Percentiles rank a stretch among this genome's conserved stretches.
Conservation (phyloP, 2,329 filamentous ascomycete genomes). For the Alternaria sp. region DNA sequence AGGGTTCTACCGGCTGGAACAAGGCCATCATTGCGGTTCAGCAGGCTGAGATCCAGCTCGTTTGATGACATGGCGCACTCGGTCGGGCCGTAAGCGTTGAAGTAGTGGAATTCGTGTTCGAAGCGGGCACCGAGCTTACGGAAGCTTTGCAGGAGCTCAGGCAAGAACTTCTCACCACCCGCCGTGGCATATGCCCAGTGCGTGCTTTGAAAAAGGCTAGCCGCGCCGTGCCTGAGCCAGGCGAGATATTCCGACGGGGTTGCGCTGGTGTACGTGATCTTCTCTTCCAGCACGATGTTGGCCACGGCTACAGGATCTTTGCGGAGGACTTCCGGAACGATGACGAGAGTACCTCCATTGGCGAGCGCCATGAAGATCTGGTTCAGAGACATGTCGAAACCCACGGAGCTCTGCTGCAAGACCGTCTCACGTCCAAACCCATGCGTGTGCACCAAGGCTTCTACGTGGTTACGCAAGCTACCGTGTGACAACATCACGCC, state of each 20-base stretch:
- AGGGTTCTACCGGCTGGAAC: background rate
- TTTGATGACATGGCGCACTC: slow-evolving; percentile 7
- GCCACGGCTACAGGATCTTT: slow-evolving; percentile 46
- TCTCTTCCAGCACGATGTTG: slow-evolving; percentile 43
- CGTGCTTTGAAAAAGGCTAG: slow-evolving; percentile 17
- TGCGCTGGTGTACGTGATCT: slow-evolving; percentile 48
- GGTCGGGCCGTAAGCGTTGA: slow-evolving; percentile 26
- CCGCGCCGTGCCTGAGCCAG: slow-evolving; percentile 27
- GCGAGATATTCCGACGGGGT: slow-evolving; percentile 52
- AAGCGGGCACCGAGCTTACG: background rate
- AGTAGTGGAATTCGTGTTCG: background rate
- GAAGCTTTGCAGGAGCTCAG: slow-evolving; percentile 9
- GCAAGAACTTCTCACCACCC: slow-evolving; percentile 24
- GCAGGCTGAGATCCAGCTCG: background rate
- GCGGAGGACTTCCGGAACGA: slow-evolving; percentile 41
- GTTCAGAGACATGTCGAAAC: slow-evolving; percentile 51
- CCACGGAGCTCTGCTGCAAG: slow-evolving; percentile 52
- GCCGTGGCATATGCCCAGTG: slow-evolving; percentile 39
- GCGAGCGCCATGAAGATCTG: slow-evolving; percentile 53
- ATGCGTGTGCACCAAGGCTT: slow-evolving; percentile 7
- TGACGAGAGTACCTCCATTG: slow-evolving; percentile 47
- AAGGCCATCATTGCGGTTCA: background rate
- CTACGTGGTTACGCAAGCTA: slow-evolving; percentile 14
- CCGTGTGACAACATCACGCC: slow-evolving; percentile 66
- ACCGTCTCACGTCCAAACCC: slow-evolving; percentile 40